Evolutionary conservation across 176 grass and related monocot genomes (phyloP).

Genomic region (Chrysopogon serrulatus): DNA sequence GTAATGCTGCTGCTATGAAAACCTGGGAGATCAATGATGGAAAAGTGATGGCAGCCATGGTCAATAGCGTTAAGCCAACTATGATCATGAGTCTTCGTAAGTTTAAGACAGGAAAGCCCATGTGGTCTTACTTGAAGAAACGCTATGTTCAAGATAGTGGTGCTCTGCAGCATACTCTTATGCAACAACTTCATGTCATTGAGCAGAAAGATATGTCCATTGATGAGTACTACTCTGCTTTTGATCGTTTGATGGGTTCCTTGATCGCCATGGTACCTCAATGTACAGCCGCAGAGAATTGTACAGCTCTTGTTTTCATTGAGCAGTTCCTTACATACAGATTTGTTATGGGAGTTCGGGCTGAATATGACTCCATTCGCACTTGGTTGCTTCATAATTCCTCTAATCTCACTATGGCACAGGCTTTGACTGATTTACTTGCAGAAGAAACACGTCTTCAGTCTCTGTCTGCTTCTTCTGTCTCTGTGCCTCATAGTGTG

Average conservation of each 20-base stretch:
- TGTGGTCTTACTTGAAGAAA: background rate
- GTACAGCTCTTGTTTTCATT: no score
- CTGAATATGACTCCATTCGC: no score
- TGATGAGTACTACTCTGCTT: background rate
- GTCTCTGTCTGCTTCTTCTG: background rate
- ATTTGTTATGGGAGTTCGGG: no score
- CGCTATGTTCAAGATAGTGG: background rate
- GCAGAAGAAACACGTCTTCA: background rate
- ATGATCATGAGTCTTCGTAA: no score
- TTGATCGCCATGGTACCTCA: background rate
- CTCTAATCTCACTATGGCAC: no score
- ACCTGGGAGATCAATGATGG: background rate
- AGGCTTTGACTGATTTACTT: no score
- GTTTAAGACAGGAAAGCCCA: background rate
- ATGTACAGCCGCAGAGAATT: no score
- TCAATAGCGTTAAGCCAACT: no score
- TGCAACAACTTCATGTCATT: background rate
- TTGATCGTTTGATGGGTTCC: background rate
- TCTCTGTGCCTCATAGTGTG: background rate
- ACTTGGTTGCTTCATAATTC: no score
- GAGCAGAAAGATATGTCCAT: background rate
- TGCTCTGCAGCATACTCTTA: background rate
- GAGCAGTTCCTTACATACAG: no score
- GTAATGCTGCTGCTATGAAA: background rate
- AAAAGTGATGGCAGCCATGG: background rate